A percentile compares a stretch with the other conserved stretches of the same genome.
Conservation (phyloP, 78 protist species). For the Cavenderia fasciculata region DNA sequence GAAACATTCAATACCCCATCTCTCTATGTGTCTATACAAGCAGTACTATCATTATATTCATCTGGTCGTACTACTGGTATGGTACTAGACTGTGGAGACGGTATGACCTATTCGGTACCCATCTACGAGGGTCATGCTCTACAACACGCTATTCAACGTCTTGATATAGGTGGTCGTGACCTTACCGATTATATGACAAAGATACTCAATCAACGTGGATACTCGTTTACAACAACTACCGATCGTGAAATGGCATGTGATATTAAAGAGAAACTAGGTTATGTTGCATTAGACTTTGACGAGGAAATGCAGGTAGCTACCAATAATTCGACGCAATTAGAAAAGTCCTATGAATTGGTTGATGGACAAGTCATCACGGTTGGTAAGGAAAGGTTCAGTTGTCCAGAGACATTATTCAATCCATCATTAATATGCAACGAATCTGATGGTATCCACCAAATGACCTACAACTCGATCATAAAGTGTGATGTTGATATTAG, state of each 20-base stretch:
- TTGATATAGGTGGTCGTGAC: constrained; percentile 95
- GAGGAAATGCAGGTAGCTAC: constrained; percentile 85
- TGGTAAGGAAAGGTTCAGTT: constrained; percentile 91
- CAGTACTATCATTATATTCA: constrained; percentile 94
- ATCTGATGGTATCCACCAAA: constrained; percentile 12
- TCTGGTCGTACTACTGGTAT: constrained; percentile 93
- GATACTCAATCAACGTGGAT: constrained; percentile 94
- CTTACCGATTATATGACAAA: constrained; percentile 93
- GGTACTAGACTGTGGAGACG: constrained; percentile 97
- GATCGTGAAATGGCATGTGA: constrained; percentile 77
- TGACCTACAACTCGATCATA: background rate
- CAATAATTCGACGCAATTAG: constrained; percentile 81
- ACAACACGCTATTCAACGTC: constrained; percentile 87
- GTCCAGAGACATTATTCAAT: constrained; percentile 93
- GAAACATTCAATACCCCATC: constrained; percentile 77
- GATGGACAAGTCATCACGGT: constrained; percentile 85
- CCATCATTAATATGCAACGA: constrained; percentile 66
- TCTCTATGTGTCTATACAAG: constrained; percentile 34
- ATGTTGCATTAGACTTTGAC: constrained; percentile 90
- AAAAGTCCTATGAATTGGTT: constrained; percentile 90
- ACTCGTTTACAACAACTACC: constrained; percentile 92
- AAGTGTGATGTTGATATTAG: background rate
- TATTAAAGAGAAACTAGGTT: constrained; percentile 1
- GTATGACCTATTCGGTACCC: constrained; percentile 95
- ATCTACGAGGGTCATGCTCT: constrained; percentile 87